Evolutionary conservation across 2,329 filamentous ascomycete genomes (phyloP).

Genomic region (Uncinocarpus reesii): DNA sequence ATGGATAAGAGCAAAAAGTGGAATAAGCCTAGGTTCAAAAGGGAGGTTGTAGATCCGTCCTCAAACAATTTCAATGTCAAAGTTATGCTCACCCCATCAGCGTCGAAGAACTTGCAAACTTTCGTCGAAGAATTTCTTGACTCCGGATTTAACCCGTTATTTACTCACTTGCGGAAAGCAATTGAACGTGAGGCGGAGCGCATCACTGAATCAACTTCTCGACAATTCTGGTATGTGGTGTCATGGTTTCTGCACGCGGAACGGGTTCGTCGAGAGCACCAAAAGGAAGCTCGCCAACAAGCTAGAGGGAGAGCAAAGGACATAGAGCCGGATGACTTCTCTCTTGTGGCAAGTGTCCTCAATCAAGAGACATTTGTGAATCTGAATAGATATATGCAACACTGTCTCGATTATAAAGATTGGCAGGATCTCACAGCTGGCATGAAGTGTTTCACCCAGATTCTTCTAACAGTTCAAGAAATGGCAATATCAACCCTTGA

Average conservation of each 20-base stretch:
- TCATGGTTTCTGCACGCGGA: constrained; percentile 90
- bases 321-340: constrained; percentile 63
- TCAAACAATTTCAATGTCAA: constrained; percentile 65
- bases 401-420: constrained; percentile 66
- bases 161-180: constrained; percentile 73
- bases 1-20: constrained; percentile 88
- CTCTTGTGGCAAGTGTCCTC: constrained; percentile 75
- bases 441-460: constrained; percentile 92
- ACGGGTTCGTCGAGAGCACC: constrained; percentile 55
- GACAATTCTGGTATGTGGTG: constrained; percentile 85
- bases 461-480: constrained; percentile 81
- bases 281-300: constrained; percentile 45
- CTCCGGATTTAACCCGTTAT: constrained; percentile 86
- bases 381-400: constrained; percentile 71
- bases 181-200: constrained; percentile 83
- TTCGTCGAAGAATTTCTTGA: constrained; percentile 94
- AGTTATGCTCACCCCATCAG: constrained; percentile 57
- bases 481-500: constrained; percentile 77
- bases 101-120: constrained; percentile 62
- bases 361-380: constrained; percentile 93
- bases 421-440: constrained; percentile 80
- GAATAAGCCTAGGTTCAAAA: constrained; percentile 62
- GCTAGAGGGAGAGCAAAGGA: constrained; percentile 42
- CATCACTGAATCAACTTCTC: constrained; percentile 62
- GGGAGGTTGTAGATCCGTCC: constrained; percentile 50